Percentiles rank a stretch among this genome's conserved stretches.
phyloP scores from a whole-genome alignment of 2,329 filamentous ascomycete species.

The Trichoderma koningii region DNA sequence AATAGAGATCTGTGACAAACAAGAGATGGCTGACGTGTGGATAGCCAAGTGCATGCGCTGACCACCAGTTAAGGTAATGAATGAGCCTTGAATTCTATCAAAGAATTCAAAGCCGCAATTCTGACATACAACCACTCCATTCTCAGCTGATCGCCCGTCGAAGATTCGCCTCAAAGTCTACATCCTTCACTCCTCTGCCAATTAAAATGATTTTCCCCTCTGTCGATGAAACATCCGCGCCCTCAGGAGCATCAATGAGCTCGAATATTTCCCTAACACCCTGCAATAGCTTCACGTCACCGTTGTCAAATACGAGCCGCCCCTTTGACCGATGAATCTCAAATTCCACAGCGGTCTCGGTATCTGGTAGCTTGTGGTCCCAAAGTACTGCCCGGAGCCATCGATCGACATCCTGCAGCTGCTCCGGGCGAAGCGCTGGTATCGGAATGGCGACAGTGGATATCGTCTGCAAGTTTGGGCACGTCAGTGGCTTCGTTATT shows the following conservation, averaged over 20 bases:
- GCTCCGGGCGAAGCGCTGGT: slow-evolving; percentile 56
- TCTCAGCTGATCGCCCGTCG: slow-evolving; percentile 17
- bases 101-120: background rate
- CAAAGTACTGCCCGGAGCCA: slow-evolving; percentile 86
- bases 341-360: slow-evolving; percentile 50
- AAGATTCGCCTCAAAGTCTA: slow-evolving; percentile 55
- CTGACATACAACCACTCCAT: too few species aligned
- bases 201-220: slow-evolving; percentile 66
- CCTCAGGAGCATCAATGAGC: slow-evolving; percentile 65
- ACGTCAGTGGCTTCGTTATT: too few species aligned
- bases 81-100: background rate
- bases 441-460: slow-evolving; percentile 76
- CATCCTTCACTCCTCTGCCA: slow-evolving; percentile 55
- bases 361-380: slow-evolving; percentile 66
- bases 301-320: slow-evolving; percentile 65
- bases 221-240: slow-evolving; percentile 35
- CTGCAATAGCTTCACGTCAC: slow-evolving; percentile 75
- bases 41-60: background rate
- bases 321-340: slow-evolving; percentile 91
- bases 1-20: too few species aligned
- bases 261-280: slow-evolving; percentile 94
- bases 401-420: slow-evolving; percentile 67
- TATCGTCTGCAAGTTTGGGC: slow-evolving; percentile 62
- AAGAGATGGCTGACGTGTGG: background rate
- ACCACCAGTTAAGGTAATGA: background rate